Base-by-base conservation (phyloP, 768 basidiomycete genomes). In the Polyporus arcularius region DNA sequence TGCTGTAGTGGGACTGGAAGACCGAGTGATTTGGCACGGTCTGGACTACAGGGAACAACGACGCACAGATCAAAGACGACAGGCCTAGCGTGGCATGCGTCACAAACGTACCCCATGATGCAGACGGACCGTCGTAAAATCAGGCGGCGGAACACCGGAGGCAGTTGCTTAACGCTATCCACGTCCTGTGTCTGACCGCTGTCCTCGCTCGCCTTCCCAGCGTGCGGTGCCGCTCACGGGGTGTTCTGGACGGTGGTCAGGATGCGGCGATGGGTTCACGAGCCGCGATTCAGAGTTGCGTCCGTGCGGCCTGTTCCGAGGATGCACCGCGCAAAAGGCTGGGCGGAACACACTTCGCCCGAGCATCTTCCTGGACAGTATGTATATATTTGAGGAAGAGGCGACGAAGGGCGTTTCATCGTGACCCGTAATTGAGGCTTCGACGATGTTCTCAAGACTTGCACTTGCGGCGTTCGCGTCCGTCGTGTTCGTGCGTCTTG, bases 401-500 rank as follows among this genome's bases (percentile, higher is more conserved):
- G 15, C 8, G 42, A 43, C 18, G 42, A 16, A 43, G 15, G 18
- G 42, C 42, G 42, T 43, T 43, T 18, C 15, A 41, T 10, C 21
- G 21, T 26, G 6, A 43, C 9, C 6, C 2, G 42, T 14, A 43
- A 43, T 1, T 43, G 10, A 16, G 11, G 35, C 35, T 35, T 35
- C 30, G 15, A 35, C 4, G n/a, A 63, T 63, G 61, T 41, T 54
- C 28, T 63, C 61, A 14, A 60, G 56, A 18, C 30, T 59, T 28
- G 57, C 53, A 4, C 42, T 58, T 43, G 48, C 58, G 39, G 48
- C 50, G 35, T 59, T 62, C 35, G 57, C 57, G 39, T 42, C 57
- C 30, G 62, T 58, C 10, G 62, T 46, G 11, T 57, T 59, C 31
- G 57, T 64, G 43, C 60, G 52, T 6, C 43, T 63, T 5, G 61